Conservation (phyloP, 495 filamentous ascomycete species). For the Bathelium albidoporum region DNA sequence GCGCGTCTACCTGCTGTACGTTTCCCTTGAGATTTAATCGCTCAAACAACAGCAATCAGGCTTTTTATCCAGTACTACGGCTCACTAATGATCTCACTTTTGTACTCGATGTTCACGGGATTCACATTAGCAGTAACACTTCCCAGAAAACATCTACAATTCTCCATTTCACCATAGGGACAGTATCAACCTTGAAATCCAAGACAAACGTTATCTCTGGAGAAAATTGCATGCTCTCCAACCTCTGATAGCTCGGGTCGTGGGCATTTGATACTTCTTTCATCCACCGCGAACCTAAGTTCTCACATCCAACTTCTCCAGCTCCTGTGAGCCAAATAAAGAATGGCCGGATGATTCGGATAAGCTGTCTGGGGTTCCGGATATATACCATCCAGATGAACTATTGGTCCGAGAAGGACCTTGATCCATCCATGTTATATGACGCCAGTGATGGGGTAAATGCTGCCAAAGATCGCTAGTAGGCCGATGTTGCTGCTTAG, state of each 20-base stretch:
- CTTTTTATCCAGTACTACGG: not conserved
- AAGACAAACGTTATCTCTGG: not conserved
- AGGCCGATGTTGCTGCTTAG: not conserved
- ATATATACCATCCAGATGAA: slow-evolving; percentile 1
- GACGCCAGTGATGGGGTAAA: not conserved
- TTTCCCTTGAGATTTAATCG: not conserved
- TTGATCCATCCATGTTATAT: slow-evolving; percentile 2
- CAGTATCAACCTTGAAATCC: not conserved
- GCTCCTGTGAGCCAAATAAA: not conserved
- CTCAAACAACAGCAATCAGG: not conserved
- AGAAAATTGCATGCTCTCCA: not conserved
- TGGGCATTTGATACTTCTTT: not conserved
- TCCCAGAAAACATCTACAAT: not conserved
- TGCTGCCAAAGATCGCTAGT: not conserved
- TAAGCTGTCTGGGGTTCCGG: not conserved
- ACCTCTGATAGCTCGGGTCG: not conserved
- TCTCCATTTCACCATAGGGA: not conserved
- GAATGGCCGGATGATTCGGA: not conserved
- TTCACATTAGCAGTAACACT: not conserved
- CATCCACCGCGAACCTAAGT: not conserved
- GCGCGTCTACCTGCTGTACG: not conserved
- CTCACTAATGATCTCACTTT: not conserved
- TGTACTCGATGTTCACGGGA: not conserved
- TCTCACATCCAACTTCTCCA: not conserved
- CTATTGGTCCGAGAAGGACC: not conserved